These are phyloP conservation scores for Alternaria hordeiaustralica DNA, from an alignment of 2,329 filamentous ascomycete species.

Conservation along the genomic window DNA sequence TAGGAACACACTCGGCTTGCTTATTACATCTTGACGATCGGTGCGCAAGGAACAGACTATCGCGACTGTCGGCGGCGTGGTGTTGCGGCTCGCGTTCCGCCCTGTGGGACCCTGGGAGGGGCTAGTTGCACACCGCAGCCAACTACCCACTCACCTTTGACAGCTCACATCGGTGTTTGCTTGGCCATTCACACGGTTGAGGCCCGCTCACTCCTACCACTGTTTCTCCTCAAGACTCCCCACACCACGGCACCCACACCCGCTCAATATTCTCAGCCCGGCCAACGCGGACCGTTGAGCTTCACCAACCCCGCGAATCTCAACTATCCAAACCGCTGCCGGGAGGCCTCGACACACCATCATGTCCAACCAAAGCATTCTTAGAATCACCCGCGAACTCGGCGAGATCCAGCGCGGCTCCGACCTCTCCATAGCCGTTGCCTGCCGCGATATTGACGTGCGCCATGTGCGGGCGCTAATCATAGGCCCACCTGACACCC, in stretches of 20 bases:
- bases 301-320: neutral
- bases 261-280: neutral
- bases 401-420: constrained; percentile 81
- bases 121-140: neutral
- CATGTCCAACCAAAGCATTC: constrained; percentile 85
- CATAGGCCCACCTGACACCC: constrained; percentile 89
- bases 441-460: constrained; percentile 86
- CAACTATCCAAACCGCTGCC: neutral
- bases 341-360: constrained; percentile 51
- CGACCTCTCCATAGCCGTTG: constrained; percentile 87
- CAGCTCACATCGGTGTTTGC: constrained; percentile 8
- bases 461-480: constrained; percentile 87
- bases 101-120: neutral
- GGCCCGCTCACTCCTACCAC: neutral
- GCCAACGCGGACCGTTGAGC: neutral
- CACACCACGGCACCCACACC: neutral
- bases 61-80: constrained; percentile 4
- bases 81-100: constrained; percentile 12
- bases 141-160: constrained; percentile 11
- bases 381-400: constrained; percentile 88
- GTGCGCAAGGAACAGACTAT: neutral
- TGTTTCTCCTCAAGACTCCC: neutral
- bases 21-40: constrained; percentile 21
- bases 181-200: constrained; percentile 1
- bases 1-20: neutral